Evolutionary conservation across 805 yeast genomes (phyloP), one percentile per base, ranked within the genome.

Genomic region (Monosporozyma servazzii): DNA sequence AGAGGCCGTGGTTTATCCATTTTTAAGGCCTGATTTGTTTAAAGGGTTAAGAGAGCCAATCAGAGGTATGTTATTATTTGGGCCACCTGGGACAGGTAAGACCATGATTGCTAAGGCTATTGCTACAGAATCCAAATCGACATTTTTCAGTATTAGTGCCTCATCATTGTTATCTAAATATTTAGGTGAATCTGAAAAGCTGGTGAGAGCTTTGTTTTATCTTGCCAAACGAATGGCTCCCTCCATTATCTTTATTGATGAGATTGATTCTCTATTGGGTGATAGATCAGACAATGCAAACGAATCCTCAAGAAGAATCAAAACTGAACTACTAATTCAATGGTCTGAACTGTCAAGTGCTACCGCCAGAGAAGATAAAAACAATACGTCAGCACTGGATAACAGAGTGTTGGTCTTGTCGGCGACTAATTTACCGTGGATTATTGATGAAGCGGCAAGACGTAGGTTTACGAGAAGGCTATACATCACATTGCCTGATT

Each of bases 61-160:
- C 0, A 73, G 96, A 59, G 99, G 99, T 3, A 90, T 91, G 96
- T 73, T 91, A 27, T 70, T 91, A 45, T 91, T 91, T 70, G 99
- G 99, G 0, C 99, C 99, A 0, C 98, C 99, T 0, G 99, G 99
- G 7, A 91, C 99, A 0, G 99, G 99, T 53, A 91, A 91, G 61
- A 91, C 99, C 0, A 91, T 93, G 99, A 75, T 91, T 56, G 98
- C 98, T 0, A 75, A 96, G 57, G 97, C 99, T 0, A 98, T 93
- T 5, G 98, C 98, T 1, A 89, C 96, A 0, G 98, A 93, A 68
- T 86, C 96, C 3, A 84, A 86, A 54, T 88, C 96, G 0, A 91
- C 98, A 0, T 91, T 91, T 66, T 91, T 91, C 65, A 82, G 95
- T 39, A 90, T 91, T 36, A 83, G 91, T 58, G 95, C 97, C 1